Evolutionary conservation across 2,329 filamentous ascomycete genomes (phyloP).

Genomic region (Ascochyta lentis): DNA sequence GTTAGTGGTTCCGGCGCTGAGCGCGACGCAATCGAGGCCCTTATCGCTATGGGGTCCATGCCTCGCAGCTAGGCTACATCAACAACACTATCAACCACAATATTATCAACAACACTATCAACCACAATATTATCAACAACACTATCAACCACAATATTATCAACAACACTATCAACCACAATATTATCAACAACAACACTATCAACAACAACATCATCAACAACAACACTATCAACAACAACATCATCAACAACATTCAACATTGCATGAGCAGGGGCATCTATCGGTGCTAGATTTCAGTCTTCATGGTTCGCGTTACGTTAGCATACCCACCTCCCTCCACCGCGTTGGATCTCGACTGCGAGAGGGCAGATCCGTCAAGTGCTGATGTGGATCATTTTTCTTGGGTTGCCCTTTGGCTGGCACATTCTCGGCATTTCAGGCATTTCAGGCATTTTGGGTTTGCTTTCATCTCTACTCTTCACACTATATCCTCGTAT

Average conservation of each 20-base stretch:
- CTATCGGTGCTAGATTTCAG: not conserved
- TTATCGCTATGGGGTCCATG: conserved; percentile 78
- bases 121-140: too few species aligned
- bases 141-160: too few species aligned
- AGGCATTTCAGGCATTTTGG: conserved; percentile 10
- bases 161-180: too few species aligned
- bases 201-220: too few species aligned
- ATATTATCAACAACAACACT: not conserved
- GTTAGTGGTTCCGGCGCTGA: conserved; percentile 61
- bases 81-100: too few species aligned
- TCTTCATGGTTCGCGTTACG: conserved; percentile 29
- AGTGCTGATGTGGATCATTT: conserved; percentile 49
- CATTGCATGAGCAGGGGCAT: conserved; percentile 16
- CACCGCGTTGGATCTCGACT: conserved; percentile 33
- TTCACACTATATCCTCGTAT: conserved; percentile 21
- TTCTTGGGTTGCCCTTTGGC: conserved; percentile 4
- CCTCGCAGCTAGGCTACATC: conserved; percentile 9
- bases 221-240: too few species aligned
- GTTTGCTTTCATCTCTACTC: conserved; percentile 31
- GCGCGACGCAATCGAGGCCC: conserved; percentile 80
- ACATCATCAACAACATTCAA: conserved; percentile 11
- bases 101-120: too few species aligned
- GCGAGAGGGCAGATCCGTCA: conserved; percentile 44
- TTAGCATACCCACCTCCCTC: conserved; percentile 27
- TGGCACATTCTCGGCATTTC: conserved; percentile 12